These are phyloP conservation scores for Exobasidium cylindrosporum DNA, from an alignment of 1,284 basidiomycete species.

Conservation along the genomic window DNA sequence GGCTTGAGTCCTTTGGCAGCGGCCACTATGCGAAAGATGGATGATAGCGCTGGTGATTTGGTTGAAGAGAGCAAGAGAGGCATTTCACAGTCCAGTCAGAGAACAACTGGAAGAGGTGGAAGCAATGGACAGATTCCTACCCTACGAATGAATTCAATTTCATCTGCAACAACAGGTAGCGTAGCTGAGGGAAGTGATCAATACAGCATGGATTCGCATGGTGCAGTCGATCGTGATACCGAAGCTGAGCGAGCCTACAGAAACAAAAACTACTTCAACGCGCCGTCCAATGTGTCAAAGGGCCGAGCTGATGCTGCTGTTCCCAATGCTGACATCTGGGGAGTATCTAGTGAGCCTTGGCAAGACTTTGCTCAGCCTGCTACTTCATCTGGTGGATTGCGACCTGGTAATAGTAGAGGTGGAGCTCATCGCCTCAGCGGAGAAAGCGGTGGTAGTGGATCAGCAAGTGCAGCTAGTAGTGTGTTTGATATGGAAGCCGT, in stretches of 20 bases:
- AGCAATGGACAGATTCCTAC: background rate
- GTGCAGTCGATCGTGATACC: slow-evolving; percentile 20
- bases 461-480: slow-evolving; percentile 36
- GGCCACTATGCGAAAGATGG: slow-evolving; percentile 16
- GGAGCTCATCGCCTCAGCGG: background rate
- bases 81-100: background rate
- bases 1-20: slow-evolving; percentile 16
- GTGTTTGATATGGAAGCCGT: slow-evolving; percentile 50
- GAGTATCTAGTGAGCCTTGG: slow-evolving; percentile 49
- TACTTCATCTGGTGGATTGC: slow-evolving; percentile 9
- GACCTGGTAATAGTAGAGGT: slow-evolving; percentile 3
- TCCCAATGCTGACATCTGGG: slow-evolving; percentile 51
- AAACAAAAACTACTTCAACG: slow-evolving; percentile 31
- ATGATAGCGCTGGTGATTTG: slow-evolving; percentile 7
- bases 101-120: background rate
- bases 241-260: slow-evolving; percentile 31
- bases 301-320: slow-evolving; percentile 36
- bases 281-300: slow-evolving; percentile 29
- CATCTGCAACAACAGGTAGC: background rate
- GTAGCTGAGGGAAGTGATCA: slow-evolving; percentile 3
- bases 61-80: background rate
- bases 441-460: slow-evolving; percentile 14
- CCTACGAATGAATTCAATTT: background rate
- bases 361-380: slow-evolving; percentile 50
- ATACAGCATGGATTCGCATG: background rate